Conservation (phyloP, 208 protist species). For the Vickermania ingenoplastis region DNA sequence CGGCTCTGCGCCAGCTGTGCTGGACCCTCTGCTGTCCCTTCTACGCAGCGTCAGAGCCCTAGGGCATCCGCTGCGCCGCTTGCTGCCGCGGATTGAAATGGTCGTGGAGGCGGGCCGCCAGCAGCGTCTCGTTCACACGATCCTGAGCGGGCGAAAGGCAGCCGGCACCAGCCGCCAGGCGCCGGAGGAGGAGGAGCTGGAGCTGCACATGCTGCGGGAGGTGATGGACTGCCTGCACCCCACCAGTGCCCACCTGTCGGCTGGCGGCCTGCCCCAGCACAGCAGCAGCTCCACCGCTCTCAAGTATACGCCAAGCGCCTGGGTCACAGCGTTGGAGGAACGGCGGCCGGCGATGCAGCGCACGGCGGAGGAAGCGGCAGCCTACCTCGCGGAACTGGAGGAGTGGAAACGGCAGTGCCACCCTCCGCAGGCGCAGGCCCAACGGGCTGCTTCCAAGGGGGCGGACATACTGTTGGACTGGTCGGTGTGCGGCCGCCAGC, state of each 20-base stretch:
- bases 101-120: constrained; percentile 50
- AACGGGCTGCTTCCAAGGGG: background rate
- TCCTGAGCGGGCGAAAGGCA: constrained; percentile 17
- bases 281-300: background rate
- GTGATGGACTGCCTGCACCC: background rate
- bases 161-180: background rate
- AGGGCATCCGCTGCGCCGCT: constrained; percentile 37
- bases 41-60: constrained; percentile 46
- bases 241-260: background rate
- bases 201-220: constrained; percentile 1
- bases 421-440: too few relatives aligned
- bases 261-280: background rate
- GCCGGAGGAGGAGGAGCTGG: background rate
- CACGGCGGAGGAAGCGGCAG: background rate
- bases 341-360: background rate
- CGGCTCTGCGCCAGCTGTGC: background rate
- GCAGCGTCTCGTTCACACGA: constrained; percentile 27
- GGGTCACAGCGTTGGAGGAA: background rate
- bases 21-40: constrained; percentile 31
- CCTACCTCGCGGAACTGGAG: too few relatives aligned
- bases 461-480: background rate
- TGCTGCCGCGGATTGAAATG: constrained; percentile 42
- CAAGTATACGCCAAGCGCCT: background rate
- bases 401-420: too few relatives aligned
- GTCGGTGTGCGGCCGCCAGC: background rate